Evolutionary conservation across 371 early-diverging fungal species (phyloP).

Genomic region (Syncephalastrum racemosum): DNA sequence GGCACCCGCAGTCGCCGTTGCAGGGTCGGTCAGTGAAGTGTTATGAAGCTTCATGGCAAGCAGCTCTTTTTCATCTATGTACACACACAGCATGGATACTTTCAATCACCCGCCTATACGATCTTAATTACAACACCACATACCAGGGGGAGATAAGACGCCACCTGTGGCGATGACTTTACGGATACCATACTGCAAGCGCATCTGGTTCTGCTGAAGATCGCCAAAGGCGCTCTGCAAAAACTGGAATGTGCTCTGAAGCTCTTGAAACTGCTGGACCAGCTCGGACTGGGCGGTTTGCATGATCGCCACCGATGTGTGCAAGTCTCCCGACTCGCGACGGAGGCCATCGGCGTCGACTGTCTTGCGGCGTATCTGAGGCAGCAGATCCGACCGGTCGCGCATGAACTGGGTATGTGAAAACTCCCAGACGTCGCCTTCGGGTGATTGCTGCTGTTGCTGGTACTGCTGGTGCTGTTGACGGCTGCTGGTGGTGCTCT

Average conservation of each 20-base stretch:
- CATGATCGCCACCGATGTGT: slow-evolving; percentile 68
- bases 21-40: no score
- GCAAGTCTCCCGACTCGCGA: slow-evolving; percentile 73
- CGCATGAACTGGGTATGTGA: slow-evolving; percentile 82
- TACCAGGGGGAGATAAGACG: no score
- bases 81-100: no score
- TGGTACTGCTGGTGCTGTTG: slow-evolving; percentile 75
- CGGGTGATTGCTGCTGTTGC: slow-evolving; percentile 70
- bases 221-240: slow-evolving; percentile 67
- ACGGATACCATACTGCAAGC: slow-evolving; percentile 54
- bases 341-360: slow-evolving; percentile 71
- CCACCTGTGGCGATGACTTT: slow-evolving; percentile 1
- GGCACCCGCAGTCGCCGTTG: no score
- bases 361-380: slow-evolving; percentile 84
- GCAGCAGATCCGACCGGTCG: slow-evolving; percentile 74
- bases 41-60: no score
- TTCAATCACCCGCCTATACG: no score
- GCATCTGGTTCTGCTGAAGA: slow-evolving; percentile 52
- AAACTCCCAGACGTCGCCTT: slow-evolving; percentile 92
- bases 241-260: slow-evolving; percentile 68
- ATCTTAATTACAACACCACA: no score
- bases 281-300: slow-evolving; percentile 40
- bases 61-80: no score
- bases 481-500: slow-evolving; percentile 78
- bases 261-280: slow-evolving; percentile 41